Evolutionary conservation across 331 rosid species (phyloP), one percentile per base, ranked within the genome.

Genomic region (Ulmus americana): DNA sequence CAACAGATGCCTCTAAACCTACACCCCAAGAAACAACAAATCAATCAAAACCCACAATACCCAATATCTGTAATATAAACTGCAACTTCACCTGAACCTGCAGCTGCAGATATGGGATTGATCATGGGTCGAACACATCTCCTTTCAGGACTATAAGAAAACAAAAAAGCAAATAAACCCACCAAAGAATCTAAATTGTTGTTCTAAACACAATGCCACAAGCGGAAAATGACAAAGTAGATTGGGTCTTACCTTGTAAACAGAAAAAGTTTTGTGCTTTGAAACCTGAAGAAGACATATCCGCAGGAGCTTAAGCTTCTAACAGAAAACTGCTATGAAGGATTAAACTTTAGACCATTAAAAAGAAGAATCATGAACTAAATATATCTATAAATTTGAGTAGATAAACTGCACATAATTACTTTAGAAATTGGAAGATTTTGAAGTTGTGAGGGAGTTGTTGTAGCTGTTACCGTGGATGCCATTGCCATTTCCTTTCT

Each of bases 1-100:
- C 69, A 65, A 83, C 77, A 43, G 90, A 83, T 68, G 91, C 92
- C 76, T 81, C 91, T 39, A 86, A 69, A 69, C 92, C 97, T 91
- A 74, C 75, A 77, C 74, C 46, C 18, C 72, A 6, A 64, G n/a
- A n/a, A n/a, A 39, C 5, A 22, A 28, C 3, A 39, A 10, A 63
- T 50, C 10, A 73, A 64, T 72, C 13, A 35, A 60, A 52, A 13
- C 48, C 10, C 15, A 49, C 42, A 39, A 7, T 35, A 44, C 20
- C 20, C 12, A 38, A 28, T 28, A 28, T 28, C 35, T 28, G 35
- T 28, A 28, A 28, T 28, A 28, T 28, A 28, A 28, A 28, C 35
- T 28, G 45, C 18, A 69, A 64, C 69, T 45, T 64, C 20, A 90
- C 95, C 97, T 70, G 97, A 82, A 70, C 79, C 71, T 28, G 35